Conservation (phyloP, 2,329 filamentous ascomycete species). For the Bipolaris cookei region DNA sequence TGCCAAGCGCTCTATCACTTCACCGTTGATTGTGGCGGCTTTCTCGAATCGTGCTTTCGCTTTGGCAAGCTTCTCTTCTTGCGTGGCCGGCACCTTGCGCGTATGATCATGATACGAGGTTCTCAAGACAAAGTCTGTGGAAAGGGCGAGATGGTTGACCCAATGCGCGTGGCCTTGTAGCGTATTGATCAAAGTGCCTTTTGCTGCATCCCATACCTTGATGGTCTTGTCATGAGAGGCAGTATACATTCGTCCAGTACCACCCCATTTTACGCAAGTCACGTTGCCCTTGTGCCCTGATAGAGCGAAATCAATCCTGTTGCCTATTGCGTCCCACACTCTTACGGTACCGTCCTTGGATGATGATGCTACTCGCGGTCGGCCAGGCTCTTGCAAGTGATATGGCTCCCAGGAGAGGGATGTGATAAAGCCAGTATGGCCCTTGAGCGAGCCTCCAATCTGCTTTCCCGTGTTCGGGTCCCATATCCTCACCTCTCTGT, state of each 20-base stretch:
- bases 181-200: constrained; percentile 80
- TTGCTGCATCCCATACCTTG: constrained; percentile 83
- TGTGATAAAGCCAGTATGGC: constrained; percentile 88
- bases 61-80: constrained; percentile 73
- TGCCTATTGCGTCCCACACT: constrained; percentile 82
- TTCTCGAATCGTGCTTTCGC: constrained; percentile 85
- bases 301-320: constrained; percentile 79
- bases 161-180: constrained; percentile 86
- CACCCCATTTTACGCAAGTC: constrained; percentile 92
- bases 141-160: constrained; percentile 93
- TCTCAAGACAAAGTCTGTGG: constrained; percentile 86
- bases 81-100: constrained; percentile 69
- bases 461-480: constrained; percentile 80
- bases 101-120: constrained; percentile 87
- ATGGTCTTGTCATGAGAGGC: constrained; percentile 88
- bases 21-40: constrained; percentile 76
- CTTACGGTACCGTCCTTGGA: constrained; percentile 89
- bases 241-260: constrained; percentile 66
- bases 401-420: constrained; percentile 93
- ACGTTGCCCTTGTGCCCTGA: constrained; percentile 89
- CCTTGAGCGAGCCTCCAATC: constrained; percentile 74
- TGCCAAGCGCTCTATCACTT: constrained; percentile 81
- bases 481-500: constrained; percentile 90
- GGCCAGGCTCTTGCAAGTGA: constrained; percentile 76
- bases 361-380: constrained; percentile 80